Conservation (phyloP, 78 protist species). For the Planoprotostelium fungivorum region DNA sequence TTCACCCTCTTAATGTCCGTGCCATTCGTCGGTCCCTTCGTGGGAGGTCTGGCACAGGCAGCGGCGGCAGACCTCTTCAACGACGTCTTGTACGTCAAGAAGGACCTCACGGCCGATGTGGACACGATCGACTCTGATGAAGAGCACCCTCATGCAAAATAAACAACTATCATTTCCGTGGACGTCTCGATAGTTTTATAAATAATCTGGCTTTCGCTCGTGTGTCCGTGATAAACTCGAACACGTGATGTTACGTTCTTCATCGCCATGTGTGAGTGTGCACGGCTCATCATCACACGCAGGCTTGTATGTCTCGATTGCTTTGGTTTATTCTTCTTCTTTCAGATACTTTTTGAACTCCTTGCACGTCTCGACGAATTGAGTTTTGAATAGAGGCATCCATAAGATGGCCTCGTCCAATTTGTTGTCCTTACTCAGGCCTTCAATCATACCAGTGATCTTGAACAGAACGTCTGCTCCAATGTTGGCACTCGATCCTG, state of each 20-base stretch:
- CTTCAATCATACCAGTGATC: neutral
- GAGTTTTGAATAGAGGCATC: neutral
- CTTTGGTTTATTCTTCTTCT: neutral
- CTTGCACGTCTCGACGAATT: neutral
- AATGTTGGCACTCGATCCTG: neutral
- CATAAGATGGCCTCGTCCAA: neutral
- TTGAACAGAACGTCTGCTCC: neutral
- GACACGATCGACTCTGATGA: no score
- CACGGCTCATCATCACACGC: no score
- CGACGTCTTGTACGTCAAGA: neutral
- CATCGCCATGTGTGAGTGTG: no score
- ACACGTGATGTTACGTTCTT: no score
- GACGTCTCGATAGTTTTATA: no score
- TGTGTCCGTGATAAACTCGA: no score
- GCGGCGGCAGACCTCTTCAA: neutral
- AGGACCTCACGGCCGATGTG: neutral
- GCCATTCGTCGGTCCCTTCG: neutral
- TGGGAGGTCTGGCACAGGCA: neutral
- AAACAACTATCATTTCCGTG: no score
- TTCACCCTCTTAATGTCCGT: neutral
- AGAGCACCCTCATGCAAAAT: no score
- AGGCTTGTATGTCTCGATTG: no score
- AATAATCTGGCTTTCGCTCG: no score
- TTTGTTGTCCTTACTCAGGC: neutral
- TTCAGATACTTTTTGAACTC: neutral